Conservation (phyloP, 2,329 filamentous ascomycete genomes). For the Fusarium sp. region DNA sequence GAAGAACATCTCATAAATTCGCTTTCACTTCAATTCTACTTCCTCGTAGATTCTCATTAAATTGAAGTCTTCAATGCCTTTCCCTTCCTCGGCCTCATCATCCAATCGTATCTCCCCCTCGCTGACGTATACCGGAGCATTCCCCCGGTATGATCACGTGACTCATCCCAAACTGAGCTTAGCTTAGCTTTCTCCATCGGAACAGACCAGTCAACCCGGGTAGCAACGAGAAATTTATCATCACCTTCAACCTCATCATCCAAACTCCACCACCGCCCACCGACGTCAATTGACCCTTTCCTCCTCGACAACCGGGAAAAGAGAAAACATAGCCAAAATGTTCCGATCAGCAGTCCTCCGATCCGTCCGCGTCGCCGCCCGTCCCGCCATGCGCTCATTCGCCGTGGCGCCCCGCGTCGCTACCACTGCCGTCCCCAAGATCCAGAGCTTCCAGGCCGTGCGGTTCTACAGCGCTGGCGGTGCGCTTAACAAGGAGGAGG, state of each 20-base stretch:
- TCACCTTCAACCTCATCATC: conserved; percentile 40
- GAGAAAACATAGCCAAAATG: conserved; percentile 64
- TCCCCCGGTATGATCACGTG: conserved; percentile 38
- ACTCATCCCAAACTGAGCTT: conserved; percentile 26
- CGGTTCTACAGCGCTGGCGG: conserved; percentile 88
- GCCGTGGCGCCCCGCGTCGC: conserved; percentile 66
- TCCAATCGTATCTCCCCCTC: conserved; percentile 16
- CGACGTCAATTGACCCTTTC: conserved; percentile 25
- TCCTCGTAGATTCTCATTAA: not conserved
- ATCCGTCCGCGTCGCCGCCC: conserved; percentile 64
- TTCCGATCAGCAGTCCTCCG: conserved; percentile 88
- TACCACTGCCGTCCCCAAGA: conserved; percentile 67
- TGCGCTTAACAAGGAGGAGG: conserved; percentile 82
- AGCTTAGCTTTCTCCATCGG: conserved; percentile 38
- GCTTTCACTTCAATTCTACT: not conserved
- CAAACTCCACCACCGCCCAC: conserved; percentile 14
- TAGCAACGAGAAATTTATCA: conserved; percentile 59
- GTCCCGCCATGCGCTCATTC: conserved; percentile 67
- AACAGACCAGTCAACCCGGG: conserved; percentile 42
- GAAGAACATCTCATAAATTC: not conserved
- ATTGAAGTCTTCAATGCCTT: not conserved
- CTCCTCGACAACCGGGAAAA: conserved; percentile 6
- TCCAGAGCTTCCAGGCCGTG: conserved; percentile 72
- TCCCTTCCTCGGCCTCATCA: conserved; percentile 16
- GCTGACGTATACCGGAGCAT: conserved; percentile 31